Conservation (phyloP, 352 stramenopile species). For the Halophytophthora batemanensis region DNA sequence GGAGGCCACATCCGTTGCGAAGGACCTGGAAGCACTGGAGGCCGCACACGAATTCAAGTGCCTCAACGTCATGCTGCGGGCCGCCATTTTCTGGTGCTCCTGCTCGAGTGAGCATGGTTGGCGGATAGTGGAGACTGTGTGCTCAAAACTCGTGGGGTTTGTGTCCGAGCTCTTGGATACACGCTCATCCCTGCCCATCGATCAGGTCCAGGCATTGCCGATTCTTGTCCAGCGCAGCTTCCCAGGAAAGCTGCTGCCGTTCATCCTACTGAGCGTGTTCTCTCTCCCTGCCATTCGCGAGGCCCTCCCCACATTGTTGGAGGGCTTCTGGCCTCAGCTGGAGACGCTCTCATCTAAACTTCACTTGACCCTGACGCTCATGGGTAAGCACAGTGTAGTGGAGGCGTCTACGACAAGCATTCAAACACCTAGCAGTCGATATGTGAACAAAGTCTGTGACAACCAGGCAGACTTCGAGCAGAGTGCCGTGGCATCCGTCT, state of each 20-base stretch:
- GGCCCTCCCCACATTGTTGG: slow-evolving; percentile 31
- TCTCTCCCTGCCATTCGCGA: slow-evolving; percentile 63
- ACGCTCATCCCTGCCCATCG: slow-evolving; percentile 10
- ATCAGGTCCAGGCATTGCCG: slow-evolving; percentile 20
- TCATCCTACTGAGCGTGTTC: slow-evolving; percentile 61
- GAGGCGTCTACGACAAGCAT: not conserved
- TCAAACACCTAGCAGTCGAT: not conserved
- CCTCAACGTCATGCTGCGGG: slow-evolving; percentile 72
- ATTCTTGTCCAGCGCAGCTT: slow-evolving; percentile 57
- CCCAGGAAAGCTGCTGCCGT: slow-evolving; percentile 68
- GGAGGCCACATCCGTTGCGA: slow-evolving; percentile 10
- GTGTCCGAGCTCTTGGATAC: slow-evolving; percentile 35
- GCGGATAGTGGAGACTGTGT: slow-evolving; percentile 52
- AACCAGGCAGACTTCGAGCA: slow-evolving; percentile 19
- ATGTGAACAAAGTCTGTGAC: not conserved
- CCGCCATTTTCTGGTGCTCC: slow-evolving; percentile 74
- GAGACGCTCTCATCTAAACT: slow-evolving; percentile 33
- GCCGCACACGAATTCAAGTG: slow-evolving; percentile 70
- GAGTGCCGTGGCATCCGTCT: slow-evolving; percentile 19
- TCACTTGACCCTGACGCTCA: slow-evolving; percentile 7
- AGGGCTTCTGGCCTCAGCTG: slow-evolving; percentile 45
- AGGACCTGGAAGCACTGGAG: slow-evolving; percentile 45
- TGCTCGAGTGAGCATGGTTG: slow-evolving; percentile 43
- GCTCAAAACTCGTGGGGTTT: slow-evolving; percentile 52
- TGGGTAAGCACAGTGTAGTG: slow-evolving; percentile 11